phyloP scores from a whole-genome alignment of 2,329 filamentous ascomycete genomes.

The Elsinoe necatrix region DNA sequence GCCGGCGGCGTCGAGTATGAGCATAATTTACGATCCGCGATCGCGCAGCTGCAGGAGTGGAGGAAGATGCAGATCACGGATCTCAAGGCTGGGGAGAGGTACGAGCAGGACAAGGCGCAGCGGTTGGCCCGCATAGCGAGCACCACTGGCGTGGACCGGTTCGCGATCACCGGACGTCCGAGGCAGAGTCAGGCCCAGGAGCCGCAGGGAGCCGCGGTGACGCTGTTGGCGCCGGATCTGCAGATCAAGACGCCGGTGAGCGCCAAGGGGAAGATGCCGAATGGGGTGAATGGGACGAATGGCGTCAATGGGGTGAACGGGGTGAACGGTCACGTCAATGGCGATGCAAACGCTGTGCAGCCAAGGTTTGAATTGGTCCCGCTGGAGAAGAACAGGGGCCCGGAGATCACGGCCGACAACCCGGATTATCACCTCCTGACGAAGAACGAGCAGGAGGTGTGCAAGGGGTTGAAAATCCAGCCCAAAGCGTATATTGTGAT shows the following conservation, averaged over 20 bases:
- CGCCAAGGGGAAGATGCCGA: constrained; percentile 38
- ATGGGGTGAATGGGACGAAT: constrained; percentile 40
- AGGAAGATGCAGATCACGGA: constrained; percentile 75
- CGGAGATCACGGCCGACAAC: constrained; percentile 65
- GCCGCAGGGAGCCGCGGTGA: constrained; percentile 63
- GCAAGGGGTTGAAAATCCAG: constrained; percentile 72
- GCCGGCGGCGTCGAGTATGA: constrained; percentile 82
- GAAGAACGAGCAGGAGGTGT: constrained; percentile 75
- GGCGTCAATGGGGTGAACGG: neutral
- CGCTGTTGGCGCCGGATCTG: constrained; percentile 71
- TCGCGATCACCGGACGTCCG: constrained; percentile 61
- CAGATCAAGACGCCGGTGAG: constrained; percentile 49
- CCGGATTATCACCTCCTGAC: constrained; percentile 80
- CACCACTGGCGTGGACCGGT: constrained; percentile 76
- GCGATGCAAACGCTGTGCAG: constrained; percentile 26
- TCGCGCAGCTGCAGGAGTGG: constrained; percentile 89
- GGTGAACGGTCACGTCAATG: constrained; percentile 2
- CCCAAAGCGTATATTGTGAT: constrained; percentile 93
- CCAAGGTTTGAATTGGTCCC: constrained; percentile 24
- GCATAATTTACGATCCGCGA: constrained; percentile 81
- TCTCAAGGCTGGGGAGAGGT: constrained; percentile 79
- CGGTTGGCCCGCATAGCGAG: constrained; percentile 59
- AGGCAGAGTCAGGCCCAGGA: constrained; percentile 57
- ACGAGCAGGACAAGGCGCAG: constrained; percentile 76
- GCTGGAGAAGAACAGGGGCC: constrained; percentile 47